A percentile compares a stretch with the other conserved stretches of the same genome.
Conservation (phyloP, 2,329 filamentous ascomycete species). For the Diaporthe sp. region DNA sequence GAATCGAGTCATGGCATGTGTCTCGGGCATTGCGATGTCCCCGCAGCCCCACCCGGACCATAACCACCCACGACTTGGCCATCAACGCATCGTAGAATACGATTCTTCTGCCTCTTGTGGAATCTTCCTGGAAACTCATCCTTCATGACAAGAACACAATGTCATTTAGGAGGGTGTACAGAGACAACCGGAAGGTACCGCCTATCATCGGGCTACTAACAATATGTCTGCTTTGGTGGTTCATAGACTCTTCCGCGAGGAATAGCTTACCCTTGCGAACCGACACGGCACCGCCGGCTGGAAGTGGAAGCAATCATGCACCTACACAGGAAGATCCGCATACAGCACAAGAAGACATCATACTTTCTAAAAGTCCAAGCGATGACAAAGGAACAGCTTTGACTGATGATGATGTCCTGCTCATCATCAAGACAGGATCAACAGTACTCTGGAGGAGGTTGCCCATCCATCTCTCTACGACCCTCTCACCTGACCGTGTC, state of each 20-base stretch:
- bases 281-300: background rate
- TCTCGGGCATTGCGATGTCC: slow-evolving; percentile 1
- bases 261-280: background rate
- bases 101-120: background rate
- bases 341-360: background rate
- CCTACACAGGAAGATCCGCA: background rate
- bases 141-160: background rate
- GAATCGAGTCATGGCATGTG: slow-evolving; percentile 16
- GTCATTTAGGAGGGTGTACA: slow-evolving; percentile 38
- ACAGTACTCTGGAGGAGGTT: slow-evolving; percentile 48
- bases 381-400: background rate
- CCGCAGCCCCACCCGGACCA: slow-evolving; percentile 1
- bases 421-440: slow-evolving; percentile 48
- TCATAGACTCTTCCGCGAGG: slow-evolving; percentile 43
- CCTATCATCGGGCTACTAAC: slow-evolving; percentile 45
- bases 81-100: background rate
- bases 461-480: slow-evolving; percentile 48
- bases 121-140: too few relatives aligned
- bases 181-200: slow-evolving; percentile 47
- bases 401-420: slow-evolving; percentile 29
- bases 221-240: slow-evolving; percentile 46
- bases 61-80: background rate
- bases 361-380: background rate
- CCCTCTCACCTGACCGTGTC: slow-evolving; percentile 46
- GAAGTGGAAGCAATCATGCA: background rate